These are phyloP conservation scores for Colletotrichum sp. DNA, from an alignment of 2,329 filamentous ascomycete genomes.

Conservation along the genomic window DNA sequence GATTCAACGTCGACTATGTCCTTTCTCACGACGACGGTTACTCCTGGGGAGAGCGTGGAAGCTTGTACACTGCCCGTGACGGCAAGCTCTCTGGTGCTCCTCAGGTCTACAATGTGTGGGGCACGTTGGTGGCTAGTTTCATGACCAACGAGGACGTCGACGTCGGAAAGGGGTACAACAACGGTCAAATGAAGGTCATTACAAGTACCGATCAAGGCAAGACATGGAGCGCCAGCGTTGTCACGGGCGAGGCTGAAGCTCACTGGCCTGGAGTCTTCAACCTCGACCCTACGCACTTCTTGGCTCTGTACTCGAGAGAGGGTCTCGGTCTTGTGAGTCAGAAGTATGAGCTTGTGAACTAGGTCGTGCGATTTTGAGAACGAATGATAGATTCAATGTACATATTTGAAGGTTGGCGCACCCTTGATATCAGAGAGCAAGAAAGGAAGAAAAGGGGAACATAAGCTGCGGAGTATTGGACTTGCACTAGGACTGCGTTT, in stretches of 20 bases:
- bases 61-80: slow-evolving; percentile 40
- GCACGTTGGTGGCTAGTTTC: slow-evolving; percentile 45
- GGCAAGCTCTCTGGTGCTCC: slow-evolving; percentile 44
- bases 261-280: slow-evolving; percentile 37
- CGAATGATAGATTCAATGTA: background rate
- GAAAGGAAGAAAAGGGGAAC: background rate
- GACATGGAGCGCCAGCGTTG: slow-evolving; percentile 29
- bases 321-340: slow-evolving; percentile 30
- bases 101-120: slow-evolving; percentile 45
- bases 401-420: background rate
- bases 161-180: slow-evolving; percentile 24
- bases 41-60: slow-evolving; percentile 41
- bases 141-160: slow-evolving; percentile 48
- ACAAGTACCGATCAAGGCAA: slow-evolving; percentile 29
- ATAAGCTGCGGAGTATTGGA: background rate
- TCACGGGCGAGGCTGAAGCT: slow-evolving; percentile 28
- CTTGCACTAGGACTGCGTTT: background rate
- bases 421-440: background rate
- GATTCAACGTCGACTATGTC: slow-evolving; percentile 42
- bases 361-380: background rate
- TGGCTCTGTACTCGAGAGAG: slow-evolving; percentile 31
- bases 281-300: slow-evolving; percentile 24
- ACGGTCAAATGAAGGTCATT: slow-evolving; percentile 31
- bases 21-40: slow-evolving; percentile 43
- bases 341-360: background rate